Evolutionary conservation across 2,329 filamentous ascomycete species (phyloP), one percentile per base, ranked within the genome.

Genomic region (Oidium heveae): DNA sequence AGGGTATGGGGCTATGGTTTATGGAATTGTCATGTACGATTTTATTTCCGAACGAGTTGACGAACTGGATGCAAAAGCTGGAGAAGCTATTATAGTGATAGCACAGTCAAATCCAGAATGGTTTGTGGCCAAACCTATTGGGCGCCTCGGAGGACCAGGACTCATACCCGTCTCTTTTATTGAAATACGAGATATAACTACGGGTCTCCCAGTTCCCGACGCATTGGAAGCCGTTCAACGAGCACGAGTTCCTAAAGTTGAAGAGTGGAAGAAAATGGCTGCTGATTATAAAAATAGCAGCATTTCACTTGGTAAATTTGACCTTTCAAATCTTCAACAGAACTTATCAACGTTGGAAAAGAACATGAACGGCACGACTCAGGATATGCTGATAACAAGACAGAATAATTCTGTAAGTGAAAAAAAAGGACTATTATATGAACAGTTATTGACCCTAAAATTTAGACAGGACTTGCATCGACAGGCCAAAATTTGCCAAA

Each of bases 191-290:
- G 91, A 96, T 67, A 94, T 95, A 83, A 78, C 80, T 5, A 87
- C 85, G 0, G 87, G 89, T 53, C 78, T 84, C 60, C 76, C 88
- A 0, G 86, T 95, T 1, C 68, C 76, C 18, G 86, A 96, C 66
- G 79, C 89, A 0, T 74, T 84, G 28, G 88, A 88, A 33, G 89
- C 91, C 0, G 86, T 98, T 55, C 78, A 79, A 62, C 80, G 82
- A 61, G 91, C 91, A 1, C 88, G 89, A 20, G 88, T 98, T 8
- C 91, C 91, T 13, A 83, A 82, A 63, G 91, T 98, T 3, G 91
- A 98, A 65, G 91, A 98, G 63, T 98, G 91, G 91, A 98, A 98
- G 72, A 94, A 93, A 70, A 95, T 95, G 86, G 88, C 91, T 0
- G 89, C 89, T 55, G 89, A 95, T 59, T 98, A 98, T 70, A 98